phyloP scores from a whole-genome alignment of 176 grass and related monocot species.

The Saccharum spontaneum region DNA sequence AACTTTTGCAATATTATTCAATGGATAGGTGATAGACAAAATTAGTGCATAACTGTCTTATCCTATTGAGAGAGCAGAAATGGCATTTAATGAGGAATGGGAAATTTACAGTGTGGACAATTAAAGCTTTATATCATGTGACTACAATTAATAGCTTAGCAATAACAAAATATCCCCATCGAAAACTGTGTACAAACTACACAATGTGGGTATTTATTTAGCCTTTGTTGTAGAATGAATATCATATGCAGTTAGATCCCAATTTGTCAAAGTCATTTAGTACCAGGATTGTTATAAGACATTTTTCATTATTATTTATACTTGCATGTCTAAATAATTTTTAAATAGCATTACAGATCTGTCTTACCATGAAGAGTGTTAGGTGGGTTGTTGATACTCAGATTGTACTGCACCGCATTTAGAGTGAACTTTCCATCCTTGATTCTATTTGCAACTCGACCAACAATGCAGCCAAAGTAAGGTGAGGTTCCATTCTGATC shows the following conservation, averaged over 20 bases:
- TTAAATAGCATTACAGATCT: not conserved
- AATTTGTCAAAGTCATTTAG: not conserved
- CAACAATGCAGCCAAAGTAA: conserved; percentile 91
- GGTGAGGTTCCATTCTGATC: conserved; percentile 68
- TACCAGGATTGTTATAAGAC: not conserved
- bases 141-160: not conserved
- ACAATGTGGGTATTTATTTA: conserved; percentile 1
- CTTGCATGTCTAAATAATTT: not conserved
- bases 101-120: not conserved
- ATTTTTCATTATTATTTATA: conserved; percentile 8
- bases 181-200: not conserved
- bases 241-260: not conserved
- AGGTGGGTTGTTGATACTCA: conserved; percentile 71
- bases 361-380: conserved; percentile 82
- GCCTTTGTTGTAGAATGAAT: not conserved
- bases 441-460: conserved; percentile 91
- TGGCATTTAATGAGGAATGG: not conserved
- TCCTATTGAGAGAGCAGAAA: not conserved
- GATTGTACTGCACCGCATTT: conserved; percentile 58
- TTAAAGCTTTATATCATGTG: not conserved
- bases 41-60: not conserved
- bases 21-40: not conserved
- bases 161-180: not conserved
- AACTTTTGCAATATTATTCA: not conserved
- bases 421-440: conserved; percentile 76